Conservation (phyloP, 306 rosid species). For the Erythrophleum fordii region DNA sequence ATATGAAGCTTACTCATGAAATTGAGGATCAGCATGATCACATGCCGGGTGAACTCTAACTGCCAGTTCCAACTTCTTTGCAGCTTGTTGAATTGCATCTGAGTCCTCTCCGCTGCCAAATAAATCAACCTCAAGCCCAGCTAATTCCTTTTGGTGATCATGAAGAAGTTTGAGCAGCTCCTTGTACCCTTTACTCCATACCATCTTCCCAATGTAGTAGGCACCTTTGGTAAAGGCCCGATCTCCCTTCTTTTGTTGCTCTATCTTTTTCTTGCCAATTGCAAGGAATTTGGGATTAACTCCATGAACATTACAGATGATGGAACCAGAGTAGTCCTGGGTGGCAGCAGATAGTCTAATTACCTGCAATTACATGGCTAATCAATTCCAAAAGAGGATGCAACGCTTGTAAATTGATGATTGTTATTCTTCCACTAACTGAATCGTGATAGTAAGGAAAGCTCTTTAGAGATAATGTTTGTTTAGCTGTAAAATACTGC, state of each 20-base stretch:
- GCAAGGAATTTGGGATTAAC: constrained; percentile 94
- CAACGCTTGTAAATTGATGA: constrained; percentile 15
- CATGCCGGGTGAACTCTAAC: constrained; percentile 81
- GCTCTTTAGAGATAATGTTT: background rate
- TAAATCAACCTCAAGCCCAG: constrained; percentile 82
- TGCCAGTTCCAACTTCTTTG: constrained; percentile 60
- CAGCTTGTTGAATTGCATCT: constrained; percentile 69
- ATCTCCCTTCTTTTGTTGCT: constrained; percentile 66
- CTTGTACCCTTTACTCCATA: constrained; percentile 96
- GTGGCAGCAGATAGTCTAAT: constrained; percentile 96
- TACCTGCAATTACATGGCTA: constrained; percentile 61
- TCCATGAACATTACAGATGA: constrained; percentile 93
- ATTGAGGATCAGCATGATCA: constrained; percentile 83
- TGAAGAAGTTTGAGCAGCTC: constrained; percentile 80
- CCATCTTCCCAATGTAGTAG: constrained; percentile 95
- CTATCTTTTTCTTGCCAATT: constrained; percentile 74
- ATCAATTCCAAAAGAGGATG: constrained; percentile 37
- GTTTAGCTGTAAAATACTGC: too few species aligned
- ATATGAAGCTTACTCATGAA: constrained; percentile 77
- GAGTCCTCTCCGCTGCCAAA: constrained; percentile 96
- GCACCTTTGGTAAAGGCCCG: constrained; percentile 78
- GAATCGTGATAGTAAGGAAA: background rate
- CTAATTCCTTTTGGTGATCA: constrained; percentile 66
- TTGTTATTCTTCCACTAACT: background rate
- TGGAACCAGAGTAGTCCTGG: constrained; percentile 79